Evolutionary conservation across 1,284 basidiomycete species (phyloP).

Genomic region (Fomitiporia mediterranea): DNA sequence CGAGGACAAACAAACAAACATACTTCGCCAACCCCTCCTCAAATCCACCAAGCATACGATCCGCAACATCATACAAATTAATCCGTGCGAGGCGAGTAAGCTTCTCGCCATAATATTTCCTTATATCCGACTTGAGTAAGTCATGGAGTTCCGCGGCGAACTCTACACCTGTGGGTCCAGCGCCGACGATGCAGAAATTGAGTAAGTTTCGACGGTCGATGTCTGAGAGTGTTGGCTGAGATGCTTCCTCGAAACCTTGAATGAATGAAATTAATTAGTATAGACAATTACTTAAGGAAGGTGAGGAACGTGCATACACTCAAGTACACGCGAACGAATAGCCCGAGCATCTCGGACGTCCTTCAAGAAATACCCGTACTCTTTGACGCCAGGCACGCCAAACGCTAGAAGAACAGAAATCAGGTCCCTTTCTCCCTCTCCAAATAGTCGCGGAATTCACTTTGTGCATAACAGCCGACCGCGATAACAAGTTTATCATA

Average conservation of each 20-base stretch:
- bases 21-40: slow-evolving; percentile 65
- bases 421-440: too few species aligned
- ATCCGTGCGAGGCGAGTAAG: slow-evolving; percentile 63
- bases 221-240: slow-evolving; percentile 64
- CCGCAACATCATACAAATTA: slow-evolving; percentile 77
- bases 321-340: slow-evolving; percentile 72
- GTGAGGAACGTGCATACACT: slow-evolving; percentile 43
- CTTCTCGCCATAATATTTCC: slow-evolving; percentile 52
- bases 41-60: slow-evolving; percentile 78
- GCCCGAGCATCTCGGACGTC: slow-evolving; percentile 78
- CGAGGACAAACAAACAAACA: slow-evolving; percentile 24
- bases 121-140: slow-evolving; percentile 72
- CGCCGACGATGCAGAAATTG: slow-evolving; percentile 80
- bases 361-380: slow-evolving; percentile 79
- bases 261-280: background rate
- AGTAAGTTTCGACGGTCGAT: slow-evolving; percentile 62
- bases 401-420: slow-evolving; percentile 51
- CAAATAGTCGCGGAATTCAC: too few species aligned
- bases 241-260: slow-evolving; percentile 74
- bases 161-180: slow-evolving; percentile 77
- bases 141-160: slow-evolving; percentile 87
- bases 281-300: slow-evolving; percentile 8
- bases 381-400: slow-evolving; percentile 63
- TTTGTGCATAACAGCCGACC: slow-evolving; percentile 82
- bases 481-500: slow-evolving; percentile 85